Conservation (phyloP, 2,329 filamentous ascomycete species). For the Alternaria viburni region DNA sequence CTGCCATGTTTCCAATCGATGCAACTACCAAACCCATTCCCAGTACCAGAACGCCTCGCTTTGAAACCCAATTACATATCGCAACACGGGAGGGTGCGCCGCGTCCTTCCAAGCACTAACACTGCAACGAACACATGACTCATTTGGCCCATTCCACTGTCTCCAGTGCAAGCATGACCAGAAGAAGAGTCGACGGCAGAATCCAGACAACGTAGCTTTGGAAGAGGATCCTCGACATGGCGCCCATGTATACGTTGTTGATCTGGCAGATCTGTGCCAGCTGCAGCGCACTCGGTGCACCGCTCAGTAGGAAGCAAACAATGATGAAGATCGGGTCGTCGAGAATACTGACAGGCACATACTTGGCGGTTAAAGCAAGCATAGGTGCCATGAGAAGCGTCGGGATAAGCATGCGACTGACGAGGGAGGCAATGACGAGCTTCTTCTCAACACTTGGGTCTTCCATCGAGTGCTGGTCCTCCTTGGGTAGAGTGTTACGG, state of each 20-base stretch:
- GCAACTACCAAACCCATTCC: constrained; percentile 1
- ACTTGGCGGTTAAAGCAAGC: constrained; percentile 86
- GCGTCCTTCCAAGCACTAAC: neutral
- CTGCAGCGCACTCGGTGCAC: constrained; percentile 91
- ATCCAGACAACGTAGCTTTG: constrained; percentile 99
- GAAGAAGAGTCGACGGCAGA: constrained; percentile 84
- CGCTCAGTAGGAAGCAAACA: constrained; percentile 94
- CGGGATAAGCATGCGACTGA: constrained; percentile 91
- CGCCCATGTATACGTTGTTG: constrained; percentile 92
- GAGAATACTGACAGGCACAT: constrained; percentile 87
- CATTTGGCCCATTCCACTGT: constrained; percentile 84
- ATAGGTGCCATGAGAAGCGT: constrained; percentile 92
- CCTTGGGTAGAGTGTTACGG: constrained; percentile 80
- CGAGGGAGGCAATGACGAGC: constrained; percentile 81
- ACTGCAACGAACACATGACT: neutral
- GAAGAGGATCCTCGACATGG: constrained; percentile 92
- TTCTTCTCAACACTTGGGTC: constrained; percentile 73
- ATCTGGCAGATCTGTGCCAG: constrained; percentile 98
- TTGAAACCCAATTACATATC: neutral
- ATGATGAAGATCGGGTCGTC: constrained; percentile 98
- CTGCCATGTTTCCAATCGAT: neutral
- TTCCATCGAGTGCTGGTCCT: constrained; percentile 70
- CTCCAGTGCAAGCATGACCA: constrained; percentile 91
- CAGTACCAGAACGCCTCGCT: constrained; percentile 14
- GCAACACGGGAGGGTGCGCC: neutral